Conservation (phyloP, 108 stramenopile species). For the Nitzschia putrida region DNA sequence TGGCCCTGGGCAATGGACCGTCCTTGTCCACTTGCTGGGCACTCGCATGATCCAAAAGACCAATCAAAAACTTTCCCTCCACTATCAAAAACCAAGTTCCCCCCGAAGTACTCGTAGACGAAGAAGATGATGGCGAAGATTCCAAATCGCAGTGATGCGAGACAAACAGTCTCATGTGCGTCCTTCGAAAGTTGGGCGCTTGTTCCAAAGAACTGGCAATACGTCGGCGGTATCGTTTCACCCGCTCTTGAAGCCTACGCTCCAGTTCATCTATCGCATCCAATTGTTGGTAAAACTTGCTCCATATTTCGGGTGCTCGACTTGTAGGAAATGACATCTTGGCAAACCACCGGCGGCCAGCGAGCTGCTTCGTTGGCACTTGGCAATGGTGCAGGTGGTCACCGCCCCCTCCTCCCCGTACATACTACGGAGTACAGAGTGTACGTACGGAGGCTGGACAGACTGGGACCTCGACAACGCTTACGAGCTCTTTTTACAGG, state of each 20-base stretch:
- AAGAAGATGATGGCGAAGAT: not conserved
- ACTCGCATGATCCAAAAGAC: constrained; percentile 68
- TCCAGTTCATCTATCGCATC: constrained; percentile 66
- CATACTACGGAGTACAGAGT: too few relatives aligned
- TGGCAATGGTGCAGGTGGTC: too few relatives aligned
- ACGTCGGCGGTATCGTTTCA: constrained; percentile 54
- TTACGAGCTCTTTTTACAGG: too few relatives aligned
- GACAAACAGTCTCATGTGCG: constrained; percentile 70
- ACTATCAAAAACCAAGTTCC: constrained; percentile 56
- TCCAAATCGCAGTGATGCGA: constrained; percentile 46
- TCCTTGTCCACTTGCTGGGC: constrained; percentile 53
- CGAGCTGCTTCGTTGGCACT: too few relatives aligned
- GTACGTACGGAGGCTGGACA: too few relatives aligned
- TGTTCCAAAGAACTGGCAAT: constrained; percentile 58
- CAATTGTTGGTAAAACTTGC: constrained; percentile 20
- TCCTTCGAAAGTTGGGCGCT: constrained; percentile 49
- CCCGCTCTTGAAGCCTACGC: constrained; percentile 55
- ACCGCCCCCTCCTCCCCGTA: too few relatives aligned
- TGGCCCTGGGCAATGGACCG: constrained; percentile 14
- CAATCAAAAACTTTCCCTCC: constrained; percentile 75
- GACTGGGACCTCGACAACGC: too few relatives aligned
- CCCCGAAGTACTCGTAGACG: not conserved
- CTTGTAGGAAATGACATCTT: too few relatives aligned
- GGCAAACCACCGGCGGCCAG: too few relatives aligned
- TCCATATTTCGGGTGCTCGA: constrained; percentile 32